These are phyloP conservation scores for Aspergillus niger DNA, from an alignment of 2,329 filamentous ascomycete species.

Conservation along the genomic window DNA sequence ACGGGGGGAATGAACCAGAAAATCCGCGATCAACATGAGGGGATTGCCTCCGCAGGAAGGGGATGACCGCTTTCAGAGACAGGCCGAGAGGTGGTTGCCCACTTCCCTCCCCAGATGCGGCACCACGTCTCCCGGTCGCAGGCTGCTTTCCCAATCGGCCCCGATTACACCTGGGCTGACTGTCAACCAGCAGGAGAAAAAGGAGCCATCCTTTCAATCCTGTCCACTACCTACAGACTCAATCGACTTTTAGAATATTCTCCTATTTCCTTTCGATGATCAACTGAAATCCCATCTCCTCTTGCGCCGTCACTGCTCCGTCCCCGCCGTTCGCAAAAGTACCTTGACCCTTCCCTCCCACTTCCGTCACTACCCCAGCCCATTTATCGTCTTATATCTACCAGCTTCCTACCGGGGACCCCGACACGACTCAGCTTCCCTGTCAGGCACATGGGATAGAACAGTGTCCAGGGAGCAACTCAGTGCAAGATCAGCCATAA, in stretches of 20 bases:
- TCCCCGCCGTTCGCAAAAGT: not conserved
- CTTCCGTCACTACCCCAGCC: not conserved
- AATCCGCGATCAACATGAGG: not conserved
- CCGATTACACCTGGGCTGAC: conserved; percentile 1
- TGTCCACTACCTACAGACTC: not conserved
- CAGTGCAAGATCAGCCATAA: not conserved
- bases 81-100: not conserved
- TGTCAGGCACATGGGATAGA: not conserved
- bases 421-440: not conserved
- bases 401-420: not conserved
- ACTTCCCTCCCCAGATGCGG: not conserved
- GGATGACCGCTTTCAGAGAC: conserved; percentile 3
- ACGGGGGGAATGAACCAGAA: not conserved
- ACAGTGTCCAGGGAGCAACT: not conserved
- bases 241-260: not conserved
- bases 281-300: not conserved
- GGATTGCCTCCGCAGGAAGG: not conserved
- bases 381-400: not conserved
- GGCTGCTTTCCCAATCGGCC: conserved; percentile 5
- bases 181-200: not conserved
- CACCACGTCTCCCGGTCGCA: conserved; percentile 4
- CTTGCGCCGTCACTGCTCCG: not conserved
- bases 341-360: conserved; percentile 3
- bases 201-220: not conserved
- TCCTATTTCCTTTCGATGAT: not conserved